Evolutionary conservation across 1,139 yeast species (phyloP).

Genomic region (Geotrichum histeridarum): DNA sequence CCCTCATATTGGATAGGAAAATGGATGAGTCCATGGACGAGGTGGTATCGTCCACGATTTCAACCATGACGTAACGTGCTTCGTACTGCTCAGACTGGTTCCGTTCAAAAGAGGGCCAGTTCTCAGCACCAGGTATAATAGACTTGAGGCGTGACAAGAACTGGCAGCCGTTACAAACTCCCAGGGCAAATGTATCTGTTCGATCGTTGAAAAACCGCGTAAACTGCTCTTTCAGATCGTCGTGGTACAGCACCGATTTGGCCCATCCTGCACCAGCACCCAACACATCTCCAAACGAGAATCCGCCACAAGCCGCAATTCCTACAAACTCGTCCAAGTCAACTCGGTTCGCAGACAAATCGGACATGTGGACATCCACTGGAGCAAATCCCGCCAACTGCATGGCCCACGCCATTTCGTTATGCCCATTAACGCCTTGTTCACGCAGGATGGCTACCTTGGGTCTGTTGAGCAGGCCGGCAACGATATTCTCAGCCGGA

Average conservation of each 20-base stretch:
- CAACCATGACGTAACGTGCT: slow-evolving; percentile 90
- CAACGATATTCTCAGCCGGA: slow-evolving; percentile 33
- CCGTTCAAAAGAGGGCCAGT: slow-evolving; percentile 96
- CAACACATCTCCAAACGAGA: slow-evolving; percentile 96
- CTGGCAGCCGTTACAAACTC: slow-evolving; percentile 99
- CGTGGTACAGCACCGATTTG: slow-evolving; percentile 86
- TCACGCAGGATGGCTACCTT: slow-evolving; percentile 95
- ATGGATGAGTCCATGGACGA: slow-evolving; percentile 49
- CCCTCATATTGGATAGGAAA: slow-evolving; percentile 84
- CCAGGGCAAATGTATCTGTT: slow-evolving; percentile 88
- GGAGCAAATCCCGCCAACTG: slow-evolving; percentile 90
- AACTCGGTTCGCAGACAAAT: slow-evolving; percentile 67
- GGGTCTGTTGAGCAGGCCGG: slow-evolving; percentile 50
- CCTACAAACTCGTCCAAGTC: slow-evolving; percentile 79
- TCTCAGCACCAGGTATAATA: slow-evolving; percentile 88
- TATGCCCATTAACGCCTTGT: slow-evolving; percentile 97
- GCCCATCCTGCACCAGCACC: slow-evolving; percentile 99
- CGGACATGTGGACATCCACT: slow-evolving; percentile 97
- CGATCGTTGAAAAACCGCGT: slow-evolving; percentile 76
- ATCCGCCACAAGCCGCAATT: slow-evolving; percentile 98
- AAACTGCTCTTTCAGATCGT: slow-evolving; percentile 70
- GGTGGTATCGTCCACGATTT: slow-evolving; percentile 51
- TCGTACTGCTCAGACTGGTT: slow-evolving; percentile 92
- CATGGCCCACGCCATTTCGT: slow-evolving; percentile 98
- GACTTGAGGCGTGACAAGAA: slow-evolving; percentile 82